Percentiles rank a stretch among this genome's conserved stretches.
These are phyloP conservation scores for Lagenidium sp. DNA, from an alignment of 352 stramenopile species.

Conservation along the genomic window DNA sequence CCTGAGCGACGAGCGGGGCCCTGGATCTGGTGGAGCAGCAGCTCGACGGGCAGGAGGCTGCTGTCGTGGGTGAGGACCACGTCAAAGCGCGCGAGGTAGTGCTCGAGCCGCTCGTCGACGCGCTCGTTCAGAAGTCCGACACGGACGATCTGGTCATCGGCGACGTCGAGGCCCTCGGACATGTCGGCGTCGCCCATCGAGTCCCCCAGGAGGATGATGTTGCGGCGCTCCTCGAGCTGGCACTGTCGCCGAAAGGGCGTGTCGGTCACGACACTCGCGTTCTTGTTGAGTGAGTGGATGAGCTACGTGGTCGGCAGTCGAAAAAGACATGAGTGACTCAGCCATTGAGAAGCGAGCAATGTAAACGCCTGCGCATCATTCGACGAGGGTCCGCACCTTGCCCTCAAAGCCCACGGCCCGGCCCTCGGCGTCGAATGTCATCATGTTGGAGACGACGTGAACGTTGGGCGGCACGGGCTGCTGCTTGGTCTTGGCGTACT, in stretches of 20 bases:
- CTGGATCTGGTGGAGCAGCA: conserved; percentile 42
- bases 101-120: conserved; percentile 48
- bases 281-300: conserved; percentile 80
- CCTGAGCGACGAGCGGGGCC: no score
- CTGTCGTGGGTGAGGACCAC: conserved; percentile 62
- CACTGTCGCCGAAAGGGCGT: conserved; percentile 50
- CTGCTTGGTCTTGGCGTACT: conserved; percentile 20
- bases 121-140: conserved; percentile 67
- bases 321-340: neutral
- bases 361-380: no score
- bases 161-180: conserved; percentile 35
- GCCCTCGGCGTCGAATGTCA: conserved; percentile 41
- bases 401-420: conserved; percentile 44
- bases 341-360: neutral
- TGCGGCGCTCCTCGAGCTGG: conserved; percentile 36
- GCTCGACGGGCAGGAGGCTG: conserved; percentile 33
- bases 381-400: conserved; percentile 13
- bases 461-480: conserved; percentile 22
- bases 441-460: conserved; percentile 74
- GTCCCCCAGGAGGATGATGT: conserved; percentile 61
- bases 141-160: conserved; percentile 45
- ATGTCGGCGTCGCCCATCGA: conserved; percentile 51
- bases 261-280: conserved; percentile 46
- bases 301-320: conserved; percentile 11
- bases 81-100: conserved; percentile 56